A percentile compares a stretch with the other conserved stretches of the same genome.
Evolutionary conservation across 2,329 filamentous ascomycete genomes (phyloP).

Genomic region (Stachybotrys chlorohalonatus): DNA sequence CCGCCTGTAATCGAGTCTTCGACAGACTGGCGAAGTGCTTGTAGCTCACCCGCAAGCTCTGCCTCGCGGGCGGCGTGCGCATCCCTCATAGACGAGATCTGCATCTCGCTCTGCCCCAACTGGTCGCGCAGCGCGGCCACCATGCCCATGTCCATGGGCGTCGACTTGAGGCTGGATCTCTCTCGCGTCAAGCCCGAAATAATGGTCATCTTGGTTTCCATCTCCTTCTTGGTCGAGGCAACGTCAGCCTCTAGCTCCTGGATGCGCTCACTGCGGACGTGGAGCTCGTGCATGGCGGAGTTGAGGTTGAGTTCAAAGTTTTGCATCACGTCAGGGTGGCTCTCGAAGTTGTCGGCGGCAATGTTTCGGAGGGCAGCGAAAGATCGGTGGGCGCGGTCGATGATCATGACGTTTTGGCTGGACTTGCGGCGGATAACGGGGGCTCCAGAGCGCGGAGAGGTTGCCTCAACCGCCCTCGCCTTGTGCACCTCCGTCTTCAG

Average conservation of each 20-base stretch:
- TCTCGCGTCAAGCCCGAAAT: slow-evolving; percentile 92
- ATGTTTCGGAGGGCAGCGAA: slow-evolving; percentile 86
- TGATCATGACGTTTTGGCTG: slow-evolving; percentile 77
- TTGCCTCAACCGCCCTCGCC: slow-evolving; percentile 52
- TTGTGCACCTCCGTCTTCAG: slow-evolving; percentile 80
- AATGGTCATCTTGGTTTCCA: slow-evolving; percentile 93
- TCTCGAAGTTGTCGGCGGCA: slow-evolving; percentile 76
- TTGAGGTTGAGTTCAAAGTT: slow-evolving; percentile 90
- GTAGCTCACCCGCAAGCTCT: slow-evolving; percentile 63
- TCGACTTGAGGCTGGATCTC: slow-evolving; percentile 75
- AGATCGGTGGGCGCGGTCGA: slow-evolving; percentile 85
- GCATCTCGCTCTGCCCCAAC: slow-evolving; percentile 75
- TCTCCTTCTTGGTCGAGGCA: slow-evolving; percentile 78
- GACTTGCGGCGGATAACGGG: slow-evolving; percentile 90
- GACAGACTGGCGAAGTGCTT: slow-evolving; percentile 52
- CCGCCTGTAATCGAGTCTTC: slow-evolving; percentile 15
- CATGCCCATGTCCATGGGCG: slow-evolving; percentile 84
- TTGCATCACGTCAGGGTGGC: slow-evolving; percentile 74
- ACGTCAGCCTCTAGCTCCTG: slow-evolving; percentile 84
- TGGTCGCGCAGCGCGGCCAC: slow-evolving; percentile 82
- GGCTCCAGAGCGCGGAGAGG: slow-evolving; percentile 54
- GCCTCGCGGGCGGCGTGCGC: slow-evolving; percentile 65
- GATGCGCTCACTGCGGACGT: slow-evolving; percentile 78
- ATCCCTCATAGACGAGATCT: slow-evolving; percentile 66
- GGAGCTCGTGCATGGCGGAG: slow-evolving; percentile 84